Percentiles rank a stretch among this genome's conserved stretches.
These are phyloP conservation scores for Metschnikowia drakensbergensis DNA, from an alignment of 805 yeast genomes.

Conservation along the genomic window DNA sequence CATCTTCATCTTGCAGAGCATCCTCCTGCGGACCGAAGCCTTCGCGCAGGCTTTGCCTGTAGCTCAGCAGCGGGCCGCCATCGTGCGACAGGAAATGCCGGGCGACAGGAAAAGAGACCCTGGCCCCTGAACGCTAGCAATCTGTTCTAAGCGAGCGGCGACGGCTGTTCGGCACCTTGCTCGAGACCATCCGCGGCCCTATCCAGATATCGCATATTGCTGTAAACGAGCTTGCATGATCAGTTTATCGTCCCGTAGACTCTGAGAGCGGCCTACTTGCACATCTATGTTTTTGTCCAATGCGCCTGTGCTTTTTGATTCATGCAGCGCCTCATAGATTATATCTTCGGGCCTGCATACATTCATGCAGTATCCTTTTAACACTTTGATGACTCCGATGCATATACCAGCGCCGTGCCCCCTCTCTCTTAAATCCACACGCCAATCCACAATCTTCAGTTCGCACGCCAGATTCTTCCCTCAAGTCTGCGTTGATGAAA, in stretches of 20 bases:
- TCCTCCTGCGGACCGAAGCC: slow-evolving; percentile 2
- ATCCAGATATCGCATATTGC: no score
- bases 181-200: no score
- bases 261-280: neutral
- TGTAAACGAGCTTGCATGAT: no score
- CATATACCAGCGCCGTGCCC: neutral
- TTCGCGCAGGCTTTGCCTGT: neutral
- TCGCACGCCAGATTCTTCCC: neutral
- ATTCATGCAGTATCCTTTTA: neutral
- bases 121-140: no score
- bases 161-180: no score
- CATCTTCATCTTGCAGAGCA: neutral
- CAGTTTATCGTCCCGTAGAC: no score
- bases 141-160: no score
- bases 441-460: neutral
- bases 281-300: neutral
- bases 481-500: slow-evolving; percentile 52
- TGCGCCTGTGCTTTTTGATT: neutral
- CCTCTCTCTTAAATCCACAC: neutral
- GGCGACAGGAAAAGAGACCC: no score
- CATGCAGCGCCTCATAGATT: neutral
- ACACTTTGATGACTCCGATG: neutral
- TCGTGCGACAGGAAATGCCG: neutral
- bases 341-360: neutral
- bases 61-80: neutral